Conservation (phyloP, 352 stramenopile genomes). For the Pythium angustatum region DNA sequence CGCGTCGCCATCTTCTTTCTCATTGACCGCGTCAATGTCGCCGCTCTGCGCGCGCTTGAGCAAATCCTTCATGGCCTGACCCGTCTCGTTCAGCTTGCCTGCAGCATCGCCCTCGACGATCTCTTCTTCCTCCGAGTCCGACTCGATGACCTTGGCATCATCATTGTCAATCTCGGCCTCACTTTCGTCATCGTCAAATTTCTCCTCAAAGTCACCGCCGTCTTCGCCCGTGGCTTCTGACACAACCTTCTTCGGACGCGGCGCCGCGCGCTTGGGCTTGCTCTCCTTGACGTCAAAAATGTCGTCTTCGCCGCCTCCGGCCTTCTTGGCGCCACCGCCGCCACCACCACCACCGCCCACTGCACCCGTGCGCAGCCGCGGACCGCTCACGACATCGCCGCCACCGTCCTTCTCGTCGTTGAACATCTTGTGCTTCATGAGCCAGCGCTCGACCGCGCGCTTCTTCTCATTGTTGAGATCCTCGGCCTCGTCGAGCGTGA, state of each 20-base stretch:
- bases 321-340: conserved; percentile 35
- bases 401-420: conserved; percentile 66
- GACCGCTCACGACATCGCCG: conserved; percentile 59
- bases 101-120: conserved; percentile 68
- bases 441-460: conserved; percentile 81
- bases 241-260: conserved; percentile 51
- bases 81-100: conserved; percentile 79
- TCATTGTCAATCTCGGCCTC: conserved; percentile 82
- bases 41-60: conserved; percentile 76
- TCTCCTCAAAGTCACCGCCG: conserved; percentile 85
- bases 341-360: conserved; percentile 35
- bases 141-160: conserved; percentile 61
- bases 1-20: conserved; percentile 46
- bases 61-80: conserved; percentile 83
- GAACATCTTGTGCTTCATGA: conserved; percentile 88
- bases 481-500: conserved; percentile 84
- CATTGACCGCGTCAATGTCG: conserved; percentile 61
- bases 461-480: conserved; percentile 91
- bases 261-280: conserved; percentile 45
- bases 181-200: conserved; percentile 87
- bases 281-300: conserved; percentile 68
- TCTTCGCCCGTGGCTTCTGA: conserved; percentile 73
- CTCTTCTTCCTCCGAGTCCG: conserved; percentile 78
- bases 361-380: conserved; percentile 69
- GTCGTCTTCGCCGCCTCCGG: conserved; percentile 47